Conservation (phyloP, 2,329 filamentous ascomycete species). For the Microcyclospora pomicola region DNA sequence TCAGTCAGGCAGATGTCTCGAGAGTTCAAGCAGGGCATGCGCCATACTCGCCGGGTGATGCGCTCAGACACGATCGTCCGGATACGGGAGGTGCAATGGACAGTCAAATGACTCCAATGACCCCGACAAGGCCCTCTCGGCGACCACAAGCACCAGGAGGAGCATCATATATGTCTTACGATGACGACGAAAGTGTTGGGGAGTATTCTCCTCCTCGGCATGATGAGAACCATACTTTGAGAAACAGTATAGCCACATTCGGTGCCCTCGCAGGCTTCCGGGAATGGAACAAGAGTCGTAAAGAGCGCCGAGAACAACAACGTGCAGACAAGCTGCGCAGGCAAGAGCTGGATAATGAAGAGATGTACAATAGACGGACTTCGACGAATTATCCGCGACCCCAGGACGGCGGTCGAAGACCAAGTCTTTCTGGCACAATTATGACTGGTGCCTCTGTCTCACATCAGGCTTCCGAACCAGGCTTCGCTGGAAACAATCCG, state of each 20-base stretch:
- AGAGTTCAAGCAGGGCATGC: slow-evolving; percentile 41
- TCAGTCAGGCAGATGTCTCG: slow-evolving; percentile 34
- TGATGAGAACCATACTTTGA: slow-evolving; percentile 22
- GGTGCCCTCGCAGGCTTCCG: slow-evolving; percentile 20
- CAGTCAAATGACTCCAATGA: slow-evolving; percentile 10
- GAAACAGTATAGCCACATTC: slow-evolving; percentile 35
- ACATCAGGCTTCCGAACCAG: slow-evolving; percentile 6
- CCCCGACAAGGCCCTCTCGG: slow-evolving; percentile 26
- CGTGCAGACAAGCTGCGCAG: slow-evolving; percentile 42
- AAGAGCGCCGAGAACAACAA: slow-evolving; percentile 45
- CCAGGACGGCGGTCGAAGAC: slow-evolving; percentile 14
- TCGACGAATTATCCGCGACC: slow-evolving; percentile 16
- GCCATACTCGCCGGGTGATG: slow-evolving; percentile 30
- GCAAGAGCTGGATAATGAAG: slow-evolving; percentile 32
- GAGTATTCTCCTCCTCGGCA: slow-evolving; percentile 9
- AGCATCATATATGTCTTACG: slow-evolving; percentile 25
- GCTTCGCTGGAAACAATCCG: slow-evolving; percentile 31
- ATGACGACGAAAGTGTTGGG: slow-evolving; percentile 13
- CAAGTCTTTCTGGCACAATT: slow-evolving; percentile 18
- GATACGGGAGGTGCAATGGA: slow-evolving; percentile 3
- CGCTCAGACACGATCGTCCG: background rate
- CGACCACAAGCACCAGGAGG: slow-evolving; percentile 28
- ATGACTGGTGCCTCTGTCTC: slow-evolving; percentile 15
- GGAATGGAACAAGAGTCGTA: slow-evolving; percentile 36
- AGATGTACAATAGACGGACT: slow-evolving; percentile 21